Percentiles rank a stretch among this genome's conserved stretches.
Conservation (phyloP, 441 rosid species). For the Croton laevigatus region DNA sequence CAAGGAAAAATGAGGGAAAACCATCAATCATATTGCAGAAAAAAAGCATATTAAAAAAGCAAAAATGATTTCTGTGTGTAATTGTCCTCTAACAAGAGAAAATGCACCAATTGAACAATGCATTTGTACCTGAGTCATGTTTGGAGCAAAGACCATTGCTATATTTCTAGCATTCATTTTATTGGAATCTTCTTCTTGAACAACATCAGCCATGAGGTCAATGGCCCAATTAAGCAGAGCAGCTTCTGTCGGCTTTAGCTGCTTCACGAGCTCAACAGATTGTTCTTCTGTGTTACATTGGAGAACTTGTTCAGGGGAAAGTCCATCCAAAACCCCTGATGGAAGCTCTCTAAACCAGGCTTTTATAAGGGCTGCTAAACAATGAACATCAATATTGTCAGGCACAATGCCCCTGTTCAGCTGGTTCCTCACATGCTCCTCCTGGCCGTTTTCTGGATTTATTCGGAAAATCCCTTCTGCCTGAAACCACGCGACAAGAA, state of each 20-base stretch:
- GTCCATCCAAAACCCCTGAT: constrained; percentile 67
- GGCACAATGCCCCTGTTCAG: constrained; percentile 71
- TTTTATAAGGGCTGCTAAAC: constrained; percentile 86
- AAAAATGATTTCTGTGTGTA: background rate
- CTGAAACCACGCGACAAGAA: constrained; percentile 26
- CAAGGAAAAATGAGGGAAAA: constrained; percentile 13
- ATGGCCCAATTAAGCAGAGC: constrained; percentile 78
- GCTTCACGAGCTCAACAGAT: constrained; percentile 59
- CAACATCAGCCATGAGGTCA: constrained; percentile 91
- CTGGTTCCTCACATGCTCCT: constrained; percentile 75
- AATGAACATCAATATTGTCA: constrained; percentile 64
- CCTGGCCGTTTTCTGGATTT: constrained; percentile 77
- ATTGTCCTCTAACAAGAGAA: background rate
- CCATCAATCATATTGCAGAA: background rate
- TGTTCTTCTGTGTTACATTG: constrained; percentile 82
- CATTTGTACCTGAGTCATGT: constrained; percentile 74
- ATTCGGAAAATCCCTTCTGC: constrained; percentile 87
- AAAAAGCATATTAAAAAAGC: background rate
- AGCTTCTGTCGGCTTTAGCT: constrained; percentile 69
- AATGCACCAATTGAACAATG: background rate
- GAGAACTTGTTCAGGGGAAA: constrained; percentile 81
- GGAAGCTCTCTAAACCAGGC: constrained; percentile 95
- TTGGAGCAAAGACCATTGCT: constrained; percentile 93
- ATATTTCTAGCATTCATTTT: constrained; percentile 89
- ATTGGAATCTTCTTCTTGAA: constrained; percentile 63